Evolutionary conservation across 2,329 filamentous ascomycete species (phyloP).

Genomic region (Aspergillus sp.): DNA sequence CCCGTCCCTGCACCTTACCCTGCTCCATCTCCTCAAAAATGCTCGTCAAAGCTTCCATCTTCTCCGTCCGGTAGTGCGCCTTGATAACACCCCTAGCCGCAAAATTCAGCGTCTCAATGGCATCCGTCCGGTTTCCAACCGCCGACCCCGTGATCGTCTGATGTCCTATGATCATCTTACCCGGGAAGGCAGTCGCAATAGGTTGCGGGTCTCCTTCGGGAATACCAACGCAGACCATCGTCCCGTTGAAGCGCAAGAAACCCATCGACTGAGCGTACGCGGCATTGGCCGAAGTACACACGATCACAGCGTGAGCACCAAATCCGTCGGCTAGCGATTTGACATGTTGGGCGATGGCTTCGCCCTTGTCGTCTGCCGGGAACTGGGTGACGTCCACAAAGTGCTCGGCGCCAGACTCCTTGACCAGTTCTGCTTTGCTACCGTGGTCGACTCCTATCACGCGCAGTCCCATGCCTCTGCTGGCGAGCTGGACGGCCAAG

Average conservation of each 20-base stretch:
- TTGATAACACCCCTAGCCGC: conserved; percentile 44
- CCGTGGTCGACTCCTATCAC: conserved; percentile 61
- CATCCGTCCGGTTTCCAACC: conserved; percentile 47
- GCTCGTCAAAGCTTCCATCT: conserved; percentile 42
- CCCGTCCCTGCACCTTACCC: conserved; percentile 40
- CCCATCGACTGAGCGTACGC: conserved; percentile 45
- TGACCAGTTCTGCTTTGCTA: conserved; percentile 53
- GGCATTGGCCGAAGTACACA: conserved; percentile 47
- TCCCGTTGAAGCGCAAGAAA: conserved; percentile 45
- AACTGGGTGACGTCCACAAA: conserved; percentile 57
- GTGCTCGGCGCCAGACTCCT: conserved; percentile 57
- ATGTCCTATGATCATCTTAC: conserved; percentile 35
- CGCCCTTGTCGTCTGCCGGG: conserved; percentile 40
- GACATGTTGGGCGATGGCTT: conserved; percentile 49
- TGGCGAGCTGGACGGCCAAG: conserved; percentile 55
- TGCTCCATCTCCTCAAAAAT: conserved; percentile 42
- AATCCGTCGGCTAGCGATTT: conserved; percentile 51
- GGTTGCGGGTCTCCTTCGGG: conserved; percentile 41
- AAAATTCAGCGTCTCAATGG: conserved; percentile 44
- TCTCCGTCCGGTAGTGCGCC: conserved; percentile 39
- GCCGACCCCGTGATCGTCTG: conserved; percentile 44
- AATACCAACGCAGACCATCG: conserved; percentile 47
- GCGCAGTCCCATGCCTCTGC: conserved; percentile 55
- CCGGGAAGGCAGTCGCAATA: conserved; percentile 42
- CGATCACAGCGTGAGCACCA: conserved; percentile 56